Evolutionary conservation across 257 asterid genomes (phyloP), one percentile per base, ranked within the genome.

Genomic region (Solanum rostratum): DNA sequence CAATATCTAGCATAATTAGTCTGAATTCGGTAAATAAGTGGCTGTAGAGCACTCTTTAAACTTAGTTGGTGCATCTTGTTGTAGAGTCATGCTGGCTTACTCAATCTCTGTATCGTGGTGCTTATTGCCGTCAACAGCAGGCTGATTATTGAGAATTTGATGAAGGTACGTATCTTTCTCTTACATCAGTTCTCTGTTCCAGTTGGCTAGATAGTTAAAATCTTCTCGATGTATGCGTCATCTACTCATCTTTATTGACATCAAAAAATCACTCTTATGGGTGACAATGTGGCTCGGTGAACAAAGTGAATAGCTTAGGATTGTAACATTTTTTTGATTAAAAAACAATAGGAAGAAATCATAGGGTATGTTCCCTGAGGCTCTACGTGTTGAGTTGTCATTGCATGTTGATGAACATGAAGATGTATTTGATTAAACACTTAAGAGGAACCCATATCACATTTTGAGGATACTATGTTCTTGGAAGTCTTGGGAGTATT

Each of bases 81-180:
- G 85, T 93, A 97, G 99, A 97, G 98, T 90, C 99, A 97, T 90
- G 99, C 99, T 59, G 99, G 99, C 60, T 94, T 97, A 57, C 94
- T 97, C 93, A 97, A 97, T 89, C 98, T 97, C 84, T 97, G 99
- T 88, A 89, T 97, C 60, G 99, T 97, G 93, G 99, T 97, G 89
- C 99, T 97, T 87, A 97, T 95, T 69, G 98, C 99, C 57, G 97
- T 97, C 89, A 97, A 97, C 90, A 87, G 99, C 91, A 92, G 99
- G 89, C 98, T 97, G 87, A 95, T 97, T 83, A 95, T 97, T 82
- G 99, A 97, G 86, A 97, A 97, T 88, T 87, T 97, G 92, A 93
- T 97, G 98, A 97, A 97, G 99, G 99, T 95, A 78, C 19, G 93
- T 73, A 53, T 83, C 85, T 80, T 76, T 2, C 50, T 30, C 65